phyloP scores from a whole-genome alignment of 768 basidiomycete genomes.

The Pisolithus albus region DNA sequence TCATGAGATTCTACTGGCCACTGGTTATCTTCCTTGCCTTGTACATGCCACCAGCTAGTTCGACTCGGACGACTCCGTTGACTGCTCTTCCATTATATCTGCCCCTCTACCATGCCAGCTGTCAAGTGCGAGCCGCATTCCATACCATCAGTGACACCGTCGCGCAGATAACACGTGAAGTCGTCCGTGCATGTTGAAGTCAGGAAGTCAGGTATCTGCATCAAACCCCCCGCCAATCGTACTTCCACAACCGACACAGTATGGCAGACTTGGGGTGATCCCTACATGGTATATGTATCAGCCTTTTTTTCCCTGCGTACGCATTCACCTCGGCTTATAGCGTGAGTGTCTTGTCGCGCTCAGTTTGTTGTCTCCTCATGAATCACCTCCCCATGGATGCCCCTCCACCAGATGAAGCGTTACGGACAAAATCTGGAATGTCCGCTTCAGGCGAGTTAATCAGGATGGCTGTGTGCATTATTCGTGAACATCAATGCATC shows the following conservation, averaged over 20 bases:
- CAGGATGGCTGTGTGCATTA: constrained; percentile 42
- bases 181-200: constrained; percentile 47
- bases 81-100: too few species aligned
- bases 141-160: too few species aligned
- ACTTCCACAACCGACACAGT: constrained; percentile 63
- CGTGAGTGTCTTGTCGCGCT: constrained; percentile 81
- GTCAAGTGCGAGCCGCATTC: too few species aligned
- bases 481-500: neutral
- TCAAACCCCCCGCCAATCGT: constrained; percentile 68
- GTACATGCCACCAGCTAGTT: too few species aligned
- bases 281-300: constrained; percentile 63
- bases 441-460: constrained; percentile 17
- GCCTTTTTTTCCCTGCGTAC: neutral
- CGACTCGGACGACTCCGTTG: constrained; percentile 19
- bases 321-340: constrained; percentile 28
- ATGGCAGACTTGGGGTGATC: constrained; percentile 85
- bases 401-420: too few species aligned
- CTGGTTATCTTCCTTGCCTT: too few species aligned
- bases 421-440: too few species aligned
- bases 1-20: too few species aligned
- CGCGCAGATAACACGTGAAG: too few species aligned
- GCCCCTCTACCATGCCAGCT: too few species aligned
- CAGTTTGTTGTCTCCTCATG: constrained; percentile 56
- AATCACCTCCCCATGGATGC: constrained; percentile 28
- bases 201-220: constrained; percentile 45